Conservation (phyloP, 108 stramenopile genomes). For the Cyclotella cryptica region DNA sequence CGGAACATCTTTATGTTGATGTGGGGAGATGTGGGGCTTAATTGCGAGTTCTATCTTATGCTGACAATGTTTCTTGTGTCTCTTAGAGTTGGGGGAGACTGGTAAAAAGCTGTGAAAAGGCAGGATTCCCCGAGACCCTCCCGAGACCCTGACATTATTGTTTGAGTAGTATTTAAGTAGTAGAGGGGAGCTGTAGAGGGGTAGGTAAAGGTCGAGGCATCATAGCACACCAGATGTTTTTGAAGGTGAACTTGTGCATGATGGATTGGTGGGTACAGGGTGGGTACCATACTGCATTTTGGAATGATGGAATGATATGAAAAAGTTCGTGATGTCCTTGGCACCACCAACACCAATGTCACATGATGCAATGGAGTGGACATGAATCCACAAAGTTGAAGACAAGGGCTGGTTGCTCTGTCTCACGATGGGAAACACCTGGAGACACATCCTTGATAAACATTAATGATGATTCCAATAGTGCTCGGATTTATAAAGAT, state of each 20-base stretch:
- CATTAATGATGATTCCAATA: conserved; percentile 11
- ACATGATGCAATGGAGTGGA: conserved; percentile 40
- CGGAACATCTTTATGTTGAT: conserved; percentile 12
- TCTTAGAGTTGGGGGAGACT: too few species aligned
- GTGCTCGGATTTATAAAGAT: not conserved
- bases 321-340: conserved; percentile 21
- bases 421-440: conserved; percentile 15
- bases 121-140: too few species aligned
- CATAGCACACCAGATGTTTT: conserved; percentile 25
- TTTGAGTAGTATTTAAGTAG: too few species aligned
- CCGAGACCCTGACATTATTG: too few species aligned
- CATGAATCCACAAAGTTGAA: conserved; percentile 23
- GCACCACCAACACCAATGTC: conserved; percentile 18
- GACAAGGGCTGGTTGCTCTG: conserved; percentile 7
- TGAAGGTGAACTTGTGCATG: conserved; percentile 41
- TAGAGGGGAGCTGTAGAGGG: too few species aligned
- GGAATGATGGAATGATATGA: conserved; percentile 8
- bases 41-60: too few species aligned
- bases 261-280: conserved; percentile 15
- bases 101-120: too few species aligned
- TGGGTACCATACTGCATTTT: too few species aligned
- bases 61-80: too few species aligned
- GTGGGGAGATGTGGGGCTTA: too few species aligned
- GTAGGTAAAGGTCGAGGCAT: conserved; percentile 25
- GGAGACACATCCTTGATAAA: conserved; percentile 32